These are phyloP conservation scores for Thelonectria olida DNA, from an alignment of 2,329 filamentous ascomycete species.

Conservation along the genomic window DNA sequence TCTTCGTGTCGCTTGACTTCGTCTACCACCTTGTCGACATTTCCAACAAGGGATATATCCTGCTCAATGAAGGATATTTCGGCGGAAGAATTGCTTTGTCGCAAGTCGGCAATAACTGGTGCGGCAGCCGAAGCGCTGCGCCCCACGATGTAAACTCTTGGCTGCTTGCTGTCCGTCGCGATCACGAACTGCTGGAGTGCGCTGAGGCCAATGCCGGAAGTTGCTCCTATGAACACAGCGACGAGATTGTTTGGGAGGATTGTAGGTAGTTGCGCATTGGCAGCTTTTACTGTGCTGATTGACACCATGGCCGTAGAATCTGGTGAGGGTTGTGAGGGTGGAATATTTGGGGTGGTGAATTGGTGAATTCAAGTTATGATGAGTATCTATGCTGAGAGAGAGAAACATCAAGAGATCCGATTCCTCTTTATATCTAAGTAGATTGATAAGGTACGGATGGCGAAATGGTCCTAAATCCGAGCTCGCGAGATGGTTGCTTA, in stretches of 20 bases:
- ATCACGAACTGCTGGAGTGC: conserved; percentile 56
- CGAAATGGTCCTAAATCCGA: no score
- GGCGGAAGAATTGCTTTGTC: conserved; percentile 52
- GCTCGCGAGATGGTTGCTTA: no score
- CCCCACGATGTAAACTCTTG: conserved; percentile 61
- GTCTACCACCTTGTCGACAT: conserved; percentile 57
- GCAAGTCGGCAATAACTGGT: conserved; percentile 52
- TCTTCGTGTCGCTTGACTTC: conserved; percentile 53
- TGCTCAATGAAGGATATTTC: conserved; percentile 56
- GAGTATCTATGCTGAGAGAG: no score
- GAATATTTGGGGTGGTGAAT: no score
- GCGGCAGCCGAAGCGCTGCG: conserved; percentile 48
- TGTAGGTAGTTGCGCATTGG: not conserved
- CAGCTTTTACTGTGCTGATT: not conserved
- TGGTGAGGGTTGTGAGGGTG: no score
- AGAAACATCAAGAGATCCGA: no score
- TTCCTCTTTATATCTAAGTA: no score
- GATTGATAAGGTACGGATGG: no score
- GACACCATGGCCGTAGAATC: not conserved
- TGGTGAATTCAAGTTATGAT: no score
- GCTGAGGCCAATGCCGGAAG: conserved; percentile 59
- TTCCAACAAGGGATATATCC: conserved; percentile 59
- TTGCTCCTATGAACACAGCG: conserved; percentile 61
- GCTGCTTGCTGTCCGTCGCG: conserved; percentile 41
- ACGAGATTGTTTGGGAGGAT: conserved; percentile 38